Base-by-base conservation (phyloP, 371 early-diverging fungal species). In the Syncephalastrum contaminatum region DNA sequence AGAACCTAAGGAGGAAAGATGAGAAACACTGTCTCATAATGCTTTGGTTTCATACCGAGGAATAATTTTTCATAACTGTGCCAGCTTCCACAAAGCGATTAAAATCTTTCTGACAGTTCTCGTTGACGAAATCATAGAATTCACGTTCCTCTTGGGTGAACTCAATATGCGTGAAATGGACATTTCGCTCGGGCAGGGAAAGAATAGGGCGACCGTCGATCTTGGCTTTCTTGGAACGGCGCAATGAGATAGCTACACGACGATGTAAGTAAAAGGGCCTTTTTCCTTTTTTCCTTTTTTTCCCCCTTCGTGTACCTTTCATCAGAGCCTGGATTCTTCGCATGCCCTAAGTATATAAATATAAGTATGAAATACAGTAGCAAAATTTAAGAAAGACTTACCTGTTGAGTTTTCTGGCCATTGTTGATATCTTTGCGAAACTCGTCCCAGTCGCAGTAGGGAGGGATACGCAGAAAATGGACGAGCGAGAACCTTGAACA, bases 381-480 rank as follows among this genome's bases (percentile, higher is more conserved):
- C n/a, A n/a, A 27, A 46, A 54, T 12, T 46, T 16, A 24, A 41
- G 48, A 2, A 48, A 47, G 0, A 39, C 39, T 45, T 39, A 14
- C n/a, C 0, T 18, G 21, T 25, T 41, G 27, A 4, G 80, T 75
- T 1, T 63, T 55, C 4, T 68, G 36, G 5, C 1, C 10, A 8
- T 12, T 30, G 36, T 2, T 58, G 43, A 88, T 83, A 22, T 81
- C 75, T 14, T 70, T 70, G 48, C 80, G 70, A 71, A 88, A 88
- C 16, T 70, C 63, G 0, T 60, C 56, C 73, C 73, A 79, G 13
- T 83, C 82, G 53, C 74, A 71, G 60, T 87, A 82, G 13, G 91
- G 91, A 21, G 78, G 69, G 8, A 87, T 79, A 19, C 80, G 81
- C 27, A 97, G 76, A 58, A 96, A 96, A 43, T 85, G 81, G 19